These are phyloP conservation scores for Inosperma sp. DNA, from an alignment of 768 basidiomycete genomes.

Conservation along the genomic window DNA sequence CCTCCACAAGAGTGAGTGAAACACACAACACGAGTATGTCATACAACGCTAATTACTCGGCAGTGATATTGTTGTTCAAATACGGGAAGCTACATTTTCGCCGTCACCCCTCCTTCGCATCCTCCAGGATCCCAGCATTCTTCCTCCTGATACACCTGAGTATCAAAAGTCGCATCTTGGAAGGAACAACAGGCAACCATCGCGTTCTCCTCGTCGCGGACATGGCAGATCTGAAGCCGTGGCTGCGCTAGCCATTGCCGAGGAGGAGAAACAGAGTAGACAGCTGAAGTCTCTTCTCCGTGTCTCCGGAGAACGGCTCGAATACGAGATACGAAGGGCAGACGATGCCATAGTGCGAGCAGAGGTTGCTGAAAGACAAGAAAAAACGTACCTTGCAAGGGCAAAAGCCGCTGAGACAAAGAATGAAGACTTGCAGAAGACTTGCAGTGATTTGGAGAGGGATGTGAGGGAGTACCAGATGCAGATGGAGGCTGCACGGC, in stretches of 20 bases:
- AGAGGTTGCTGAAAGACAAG: constrained; percentile 46
- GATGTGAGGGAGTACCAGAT: constrained; percentile 46
- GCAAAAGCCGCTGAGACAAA: constrained; percentile 39
- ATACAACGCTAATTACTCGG: not conserved
- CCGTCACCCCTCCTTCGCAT: constrained; percentile 22
- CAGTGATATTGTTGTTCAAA: constrained; percentile 18
- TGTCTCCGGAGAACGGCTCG: constrained; percentile 48
- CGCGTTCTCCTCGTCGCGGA: constrained; percentile 37
- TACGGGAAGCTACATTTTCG: constrained; percentile 23
- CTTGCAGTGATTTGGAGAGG: constrained; percentile 24
- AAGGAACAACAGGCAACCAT: constrained; percentile 27
- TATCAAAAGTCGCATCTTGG: constrained; percentile 2
- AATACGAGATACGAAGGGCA: constrained; percentile 53
- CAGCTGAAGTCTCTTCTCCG: constrained; percentile 51
- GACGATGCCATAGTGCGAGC: constrained; percentile 48
- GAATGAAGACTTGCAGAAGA: constrained; percentile 33
- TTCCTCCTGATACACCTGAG: constrained; percentile 12
- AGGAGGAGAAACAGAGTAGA: constrained; percentile 55
- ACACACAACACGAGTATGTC: not conserved
- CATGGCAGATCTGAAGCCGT: constrained; percentile 36
- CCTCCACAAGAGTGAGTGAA: constrained; percentile 5
- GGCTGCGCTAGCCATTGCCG: constrained; percentile 38
- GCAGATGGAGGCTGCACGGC: constrained; percentile 44
- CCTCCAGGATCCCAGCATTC: constrained; percentile 20
- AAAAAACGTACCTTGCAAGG: constrained; percentile 37